Evolutionary conservation across 1,139 yeast species (phyloP).

Genomic region (Zhuliangozyma blackwelliae): DNA sequence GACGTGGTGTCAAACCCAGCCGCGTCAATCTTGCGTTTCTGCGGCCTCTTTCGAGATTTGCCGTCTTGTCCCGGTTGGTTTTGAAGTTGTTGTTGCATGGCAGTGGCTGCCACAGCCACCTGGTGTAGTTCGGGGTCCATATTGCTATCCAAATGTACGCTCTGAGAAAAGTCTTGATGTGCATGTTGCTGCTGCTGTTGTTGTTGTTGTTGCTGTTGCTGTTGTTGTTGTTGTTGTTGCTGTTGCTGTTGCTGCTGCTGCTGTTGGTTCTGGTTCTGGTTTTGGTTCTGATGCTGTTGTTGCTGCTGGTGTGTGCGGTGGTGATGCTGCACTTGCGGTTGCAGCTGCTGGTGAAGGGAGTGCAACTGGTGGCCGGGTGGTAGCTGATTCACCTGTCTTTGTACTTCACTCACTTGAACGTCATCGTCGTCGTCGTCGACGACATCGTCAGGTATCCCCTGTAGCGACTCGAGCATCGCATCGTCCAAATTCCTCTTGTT

Average conservation of each 20-base stretch:
- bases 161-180: conserved; percentile 4
- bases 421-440: conserved; percentile 4
- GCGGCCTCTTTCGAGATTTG: conserved; percentile 3
- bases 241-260: conserved; percentile 5
- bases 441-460: conserved; percentile 26
- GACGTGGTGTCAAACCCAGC: neutral
- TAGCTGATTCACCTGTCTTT: conserved; percentile 9
- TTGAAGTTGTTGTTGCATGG: conserved; percentile 6
- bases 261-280: conserved; percentile 10
- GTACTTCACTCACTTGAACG: conserved; percentile 9
- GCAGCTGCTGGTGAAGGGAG: conserved; percentile 1
- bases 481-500: conserved; percentile 32
- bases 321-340: conserved; percentile 3
- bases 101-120: conserved; percentile 38
- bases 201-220: conserved; percentile 6
- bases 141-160: conserved; percentile 23
- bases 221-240: conserved; percentile 1
- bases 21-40: conserved; percentile 4
- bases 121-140: conserved; percentile 40
- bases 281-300: conserved; percentile 9
- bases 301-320: conserved; percentile 3
- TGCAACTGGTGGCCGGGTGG: conserved; percentile 2
- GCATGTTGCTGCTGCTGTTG: conserved; percentile 8
- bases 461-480: conserved; percentile 23
- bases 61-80: neutral